Evolutionary conservation across 805 yeast genomes (phyloP), one percentile per base, ranked within the genome.

Genomic region (Nakazawaea ishiwadae): DNA sequence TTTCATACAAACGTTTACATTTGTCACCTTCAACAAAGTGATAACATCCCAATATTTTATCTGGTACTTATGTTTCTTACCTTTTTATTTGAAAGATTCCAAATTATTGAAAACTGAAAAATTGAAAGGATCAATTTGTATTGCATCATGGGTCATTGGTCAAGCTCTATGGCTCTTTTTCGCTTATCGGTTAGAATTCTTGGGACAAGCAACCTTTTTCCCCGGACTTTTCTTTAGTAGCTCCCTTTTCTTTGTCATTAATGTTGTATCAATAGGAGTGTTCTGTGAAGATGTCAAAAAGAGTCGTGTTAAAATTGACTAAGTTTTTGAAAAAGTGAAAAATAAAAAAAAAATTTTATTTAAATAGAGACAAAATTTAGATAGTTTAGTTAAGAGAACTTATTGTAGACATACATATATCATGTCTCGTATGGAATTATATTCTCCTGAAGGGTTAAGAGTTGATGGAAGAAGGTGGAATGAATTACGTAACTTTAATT

Each of bases 401-500:
- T n/a, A n/a, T 19, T n/a, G n/a, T 11, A 12, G 31, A 28, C 7
- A 12, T 7, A 12, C 38, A 18, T 9, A 14, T 31, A 17, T 8
- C n/a, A 42, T 42, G 44, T 42, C 44, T 20, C 37, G 85, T 42
- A 62, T 79, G 51, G 99, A 93, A 67, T 62, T 93, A 34, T 91
- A 86, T 57, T 90, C 97, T 0, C 96, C 96, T 5, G 98, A 93
- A 62, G 99, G 99, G 4, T 71, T 93, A 35, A 71, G 99, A 49
- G 68, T 83, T 11, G 98, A 93, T 59, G 99, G 99, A 2, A 78
- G 99, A 52, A 73, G 99, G 48, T 89, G 93, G 89, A 88, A 91
- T 54, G 99, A 93, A 60, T 71, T 90, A 33, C 79, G 98, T 37
- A 73, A 81, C 23, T 86, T 93, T 54, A 77, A 77, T 29, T 85